These are phyloP conservation scores for Aspergillus udagawae DNA, from an alignment of 2,329 filamentous ascomycete genomes.

Conservation along the genomic window DNA sequence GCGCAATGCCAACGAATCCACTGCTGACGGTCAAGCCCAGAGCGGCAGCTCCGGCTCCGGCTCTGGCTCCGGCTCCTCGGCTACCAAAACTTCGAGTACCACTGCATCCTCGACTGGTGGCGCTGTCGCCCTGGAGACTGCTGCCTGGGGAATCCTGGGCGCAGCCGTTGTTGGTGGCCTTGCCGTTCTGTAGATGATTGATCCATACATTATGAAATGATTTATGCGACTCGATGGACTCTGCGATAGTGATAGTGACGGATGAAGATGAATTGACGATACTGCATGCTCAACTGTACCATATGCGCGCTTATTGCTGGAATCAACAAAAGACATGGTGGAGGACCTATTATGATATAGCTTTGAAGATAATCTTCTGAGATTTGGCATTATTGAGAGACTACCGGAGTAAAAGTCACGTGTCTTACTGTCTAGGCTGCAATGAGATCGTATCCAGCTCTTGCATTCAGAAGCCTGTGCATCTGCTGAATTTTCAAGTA, in stretches of 20 bases:
- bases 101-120: slow-evolving; percentile 24
- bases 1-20: slow-evolving; percentile 45
- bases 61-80: slow-evolving; percentile 9
- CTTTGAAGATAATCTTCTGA: not conserved
- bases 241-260: not conserved
- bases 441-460: not conserved
- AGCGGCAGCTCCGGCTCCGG: slow-evolving; percentile 11
- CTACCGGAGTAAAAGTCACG: not conserved
- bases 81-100: slow-evolving; percentile 1
- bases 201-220: not conserved
- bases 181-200: slow-evolving; percentile 25
- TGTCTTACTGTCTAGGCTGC: not conserved
- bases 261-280: not conserved
- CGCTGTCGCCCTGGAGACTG: slow-evolving; percentile 30
- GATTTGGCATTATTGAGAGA: not conserved
- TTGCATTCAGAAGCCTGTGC: not conserved
- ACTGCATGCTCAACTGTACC: not conserved
- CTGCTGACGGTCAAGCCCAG: slow-evolving; percentile 30
- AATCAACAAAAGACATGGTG: not conserved
- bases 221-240: not conserved
- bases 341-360: not conserved
- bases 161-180: slow-evolving; percentile 30
- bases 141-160: slow-evolving; percentile 35
- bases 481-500: not conserved
- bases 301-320: not conserved